Conservation (phyloP, 176 grass and related monocot genomes). For the Rhipidocladum racemiflorum region DNA sequence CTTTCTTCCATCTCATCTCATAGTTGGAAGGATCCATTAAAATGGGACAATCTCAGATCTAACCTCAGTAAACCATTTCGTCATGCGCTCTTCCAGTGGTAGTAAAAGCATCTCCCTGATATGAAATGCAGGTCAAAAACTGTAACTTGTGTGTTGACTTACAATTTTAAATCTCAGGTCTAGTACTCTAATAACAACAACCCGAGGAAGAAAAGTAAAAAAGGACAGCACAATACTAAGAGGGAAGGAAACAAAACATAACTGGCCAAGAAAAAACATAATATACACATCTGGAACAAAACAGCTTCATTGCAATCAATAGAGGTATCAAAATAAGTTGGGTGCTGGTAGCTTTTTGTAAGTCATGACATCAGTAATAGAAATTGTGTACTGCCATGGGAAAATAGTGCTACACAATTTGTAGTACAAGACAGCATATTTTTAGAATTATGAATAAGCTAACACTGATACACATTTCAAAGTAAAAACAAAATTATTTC, state of each 20-base stretch:
- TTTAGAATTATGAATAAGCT: too few relatives aligned
- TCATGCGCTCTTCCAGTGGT: slow-evolving; percentile 56
- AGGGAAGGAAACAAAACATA: background rate
- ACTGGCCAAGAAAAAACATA: background rate
- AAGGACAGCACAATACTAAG: background rate
- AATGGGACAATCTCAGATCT: slow-evolving; percentile 6
- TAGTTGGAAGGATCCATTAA: background rate
- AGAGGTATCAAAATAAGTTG: background rate
- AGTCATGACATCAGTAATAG: too few relatives aligned
- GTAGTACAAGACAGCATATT: too few relatives aligned
- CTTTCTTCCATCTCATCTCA: background rate
- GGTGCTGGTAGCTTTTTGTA: background rate
- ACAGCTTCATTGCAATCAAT: background rate
- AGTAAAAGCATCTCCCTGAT: slow-evolving; percentile 46
- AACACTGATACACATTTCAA: too few relatives aligned
- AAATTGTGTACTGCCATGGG: too few relatives aligned
- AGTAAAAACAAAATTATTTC: too few relatives aligned
- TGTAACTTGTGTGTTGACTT: background rate
- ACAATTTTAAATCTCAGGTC: background rate
- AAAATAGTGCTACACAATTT: too few relatives aligned
- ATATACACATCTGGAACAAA: background rate
- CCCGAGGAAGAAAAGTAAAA: background rate
- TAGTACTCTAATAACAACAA: background rate
- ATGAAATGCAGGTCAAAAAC: background rate
- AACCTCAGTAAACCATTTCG: slow-evolving; percentile 73